A percentile compares a stretch with the other conserved stretches of the same genome.
phyloP scores from a whole-genome alignment of 305 asterid genomes.

The Rubia tinctorum region DNA sequence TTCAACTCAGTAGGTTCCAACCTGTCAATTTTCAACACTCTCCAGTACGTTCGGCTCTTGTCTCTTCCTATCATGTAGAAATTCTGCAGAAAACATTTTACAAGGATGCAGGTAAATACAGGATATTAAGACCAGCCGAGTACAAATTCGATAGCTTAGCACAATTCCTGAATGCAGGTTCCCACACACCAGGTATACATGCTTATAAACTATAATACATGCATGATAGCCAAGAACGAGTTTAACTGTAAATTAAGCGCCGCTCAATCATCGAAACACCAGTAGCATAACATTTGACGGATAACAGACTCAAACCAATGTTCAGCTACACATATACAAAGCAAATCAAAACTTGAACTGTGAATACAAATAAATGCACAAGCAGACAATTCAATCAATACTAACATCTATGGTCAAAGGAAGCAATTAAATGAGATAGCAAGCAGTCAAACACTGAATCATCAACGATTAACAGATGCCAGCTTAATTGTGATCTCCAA shows the following conservation, averaged over 20 bases:
- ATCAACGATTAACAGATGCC: neutral
- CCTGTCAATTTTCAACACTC: slow-evolving; percentile 83
- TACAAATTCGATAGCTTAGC: neutral
- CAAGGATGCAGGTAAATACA: neutral
- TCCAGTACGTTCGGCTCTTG: slow-evolving; percentile 81
- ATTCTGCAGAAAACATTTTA: slow-evolving; percentile 51
- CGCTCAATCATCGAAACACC: neutral
- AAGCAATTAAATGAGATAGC: neutral
- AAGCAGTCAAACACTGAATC: neutral
- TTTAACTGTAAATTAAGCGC: neutral
- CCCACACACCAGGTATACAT: neutral
- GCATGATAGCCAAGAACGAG: neutral
- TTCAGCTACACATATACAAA: neutral
- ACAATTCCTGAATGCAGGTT: neutral
- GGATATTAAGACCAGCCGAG: neutral
- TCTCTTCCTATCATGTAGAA: slow-evolving; percentile 94
- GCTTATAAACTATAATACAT: neutral
- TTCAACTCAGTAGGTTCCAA: slow-evolving; percentile 71
- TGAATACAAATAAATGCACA: neutral
- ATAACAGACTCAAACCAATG: neutral
- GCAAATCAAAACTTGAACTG: neutral
- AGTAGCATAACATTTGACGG: neutral
- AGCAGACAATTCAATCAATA: neutral
- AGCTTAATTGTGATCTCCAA: neutral
- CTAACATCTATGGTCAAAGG: neutral